phyloP scores from a whole-genome alignment of 345 rosid species.

The Firmiana major region DNA sequence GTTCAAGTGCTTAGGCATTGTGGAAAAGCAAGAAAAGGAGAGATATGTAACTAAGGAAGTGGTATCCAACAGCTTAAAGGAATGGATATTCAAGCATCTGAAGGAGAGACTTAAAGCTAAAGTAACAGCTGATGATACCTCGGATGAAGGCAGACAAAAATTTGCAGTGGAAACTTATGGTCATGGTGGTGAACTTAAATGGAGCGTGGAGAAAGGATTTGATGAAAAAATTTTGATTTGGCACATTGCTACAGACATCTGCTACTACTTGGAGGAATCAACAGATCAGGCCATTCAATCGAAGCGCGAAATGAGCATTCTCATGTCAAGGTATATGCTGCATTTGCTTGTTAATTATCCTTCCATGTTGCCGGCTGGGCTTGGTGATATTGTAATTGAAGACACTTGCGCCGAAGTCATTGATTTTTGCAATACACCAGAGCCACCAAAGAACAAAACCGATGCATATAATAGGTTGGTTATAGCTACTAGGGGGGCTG shows the following conservation, averaged over 20 bases:
- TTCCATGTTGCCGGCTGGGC: neutral
- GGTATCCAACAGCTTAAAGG: neutral
- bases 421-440: neutral
- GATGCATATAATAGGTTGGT: neutral
- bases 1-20: neutral
- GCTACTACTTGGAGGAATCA: neutral
- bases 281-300: neutral
- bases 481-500: neutral
- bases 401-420: neutral
- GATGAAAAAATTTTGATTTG: neutral
- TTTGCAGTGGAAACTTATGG: neutral
- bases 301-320: neutral
- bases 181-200: neutral
- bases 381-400: neutral
- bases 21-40: neutral
- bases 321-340: neutral
- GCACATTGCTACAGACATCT: conserved; percentile 6
- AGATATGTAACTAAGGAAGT: neutral
- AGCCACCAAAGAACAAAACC: neutral
- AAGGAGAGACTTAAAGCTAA: neutral
- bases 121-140: neutral
- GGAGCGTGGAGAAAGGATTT: conserved; percentile 4
- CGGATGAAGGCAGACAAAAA: neutral
- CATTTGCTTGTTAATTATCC: neutral
- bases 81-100: conserved; percentile 5